A percentile compares a stretch with the other conserved stretches of the same genome.
Evolutionary conservation across 129 eudicot species (phyloP).

Genomic region (Flaveria robusta): DNA sequence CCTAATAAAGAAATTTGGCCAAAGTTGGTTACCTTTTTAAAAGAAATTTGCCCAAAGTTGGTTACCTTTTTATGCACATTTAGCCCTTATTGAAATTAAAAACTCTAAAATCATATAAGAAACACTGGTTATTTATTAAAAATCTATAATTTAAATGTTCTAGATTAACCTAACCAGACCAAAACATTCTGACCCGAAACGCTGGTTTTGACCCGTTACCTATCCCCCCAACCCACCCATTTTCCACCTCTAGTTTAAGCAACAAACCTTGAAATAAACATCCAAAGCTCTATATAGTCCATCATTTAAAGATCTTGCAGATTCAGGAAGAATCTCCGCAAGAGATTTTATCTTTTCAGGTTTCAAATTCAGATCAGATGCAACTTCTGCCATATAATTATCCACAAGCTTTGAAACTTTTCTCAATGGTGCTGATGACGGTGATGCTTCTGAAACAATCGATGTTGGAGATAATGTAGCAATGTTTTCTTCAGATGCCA

Average conservation of each 20-base stretch:
- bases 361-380: slow-evolving; percentile 86
- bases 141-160: not conserved
- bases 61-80: not conserved
- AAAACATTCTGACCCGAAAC: not conserved
- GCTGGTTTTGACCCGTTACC: not conserved
- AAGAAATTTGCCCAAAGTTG: not conserved
- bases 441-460: slow-evolving; percentile 50
- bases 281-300: slow-evolving; percentile 91
- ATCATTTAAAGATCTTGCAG: slow-evolving; percentile 82
- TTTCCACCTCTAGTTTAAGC: slow-evolving; percentile 6
- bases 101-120: not conserved
- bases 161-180: slow-evolving; percentile 23
- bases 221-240: not conserved
- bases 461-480: slow-evolving; percentile 57
- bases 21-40: not conserved
- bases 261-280: slow-evolving; percentile 77
- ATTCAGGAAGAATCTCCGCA: slow-evolving; percentile 86
- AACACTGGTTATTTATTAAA: not conserved
- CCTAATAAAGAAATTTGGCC: not conserved
- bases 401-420: slow-evolving; percentile 85
- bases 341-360: slow-evolving; percentile 68
- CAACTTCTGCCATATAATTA: slow-evolving; percentile 85
- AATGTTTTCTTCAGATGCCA: slow-evolving; percentile 43
- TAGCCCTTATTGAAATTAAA: not conserved
- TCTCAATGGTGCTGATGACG: slow-evolving; percentile 58